Evolutionary conservation across 1,284 basidiomycete species (phyloP).

Genomic region (Golubevia pallescens): DNA sequence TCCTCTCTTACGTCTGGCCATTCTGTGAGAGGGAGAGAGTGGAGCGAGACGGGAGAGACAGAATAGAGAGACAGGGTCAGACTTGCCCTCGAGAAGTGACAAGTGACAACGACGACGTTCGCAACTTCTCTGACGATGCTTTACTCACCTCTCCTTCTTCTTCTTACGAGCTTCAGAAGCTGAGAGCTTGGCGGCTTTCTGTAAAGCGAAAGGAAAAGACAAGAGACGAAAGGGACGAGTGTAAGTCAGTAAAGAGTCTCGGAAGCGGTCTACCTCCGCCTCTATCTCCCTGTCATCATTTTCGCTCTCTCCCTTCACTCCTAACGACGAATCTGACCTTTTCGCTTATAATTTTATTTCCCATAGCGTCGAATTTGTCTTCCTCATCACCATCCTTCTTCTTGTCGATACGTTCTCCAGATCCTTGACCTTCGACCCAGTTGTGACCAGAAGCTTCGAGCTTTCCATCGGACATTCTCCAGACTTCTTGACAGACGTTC

Average conservation of each 20-base stretch:
- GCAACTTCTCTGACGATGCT: too few relatives aligned
- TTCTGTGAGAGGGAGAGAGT: too few relatives aligned
- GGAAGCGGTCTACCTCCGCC: neutral
- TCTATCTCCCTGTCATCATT: neutral
- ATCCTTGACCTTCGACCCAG: constrained; percentile 82
- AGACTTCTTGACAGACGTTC: constrained; percentile 59
- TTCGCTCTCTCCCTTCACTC: neutral
- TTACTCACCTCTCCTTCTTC: too few relatives aligned
- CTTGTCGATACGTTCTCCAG: constrained; percentile 49
- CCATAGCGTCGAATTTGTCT: constrained; percentile 46
- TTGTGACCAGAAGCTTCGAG: constrained; percentile 48
- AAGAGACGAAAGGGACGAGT: neutral
- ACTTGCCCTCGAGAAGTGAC: too few relatives aligned
- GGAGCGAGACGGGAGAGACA: too few relatives aligned
- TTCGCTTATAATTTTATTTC: neutral
- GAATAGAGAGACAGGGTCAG: too few relatives aligned
- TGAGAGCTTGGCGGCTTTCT: constrained; percentile 21
- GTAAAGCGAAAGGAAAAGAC: neutral
- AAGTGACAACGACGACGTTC: too few relatives aligned
- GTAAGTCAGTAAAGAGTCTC: neutral
- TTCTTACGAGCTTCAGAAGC: constrained; percentile 35
- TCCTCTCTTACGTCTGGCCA: constrained; percentile 38
- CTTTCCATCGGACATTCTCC: constrained; percentile 53
- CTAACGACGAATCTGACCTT: neutral
- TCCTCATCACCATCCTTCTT: constrained; percentile 55